Evolutionary conservation across 139 green algal genomes (phyloP), one percentile per base, ranked within the genome.

Genomic region (Dunaliella primolecta): DNA sequence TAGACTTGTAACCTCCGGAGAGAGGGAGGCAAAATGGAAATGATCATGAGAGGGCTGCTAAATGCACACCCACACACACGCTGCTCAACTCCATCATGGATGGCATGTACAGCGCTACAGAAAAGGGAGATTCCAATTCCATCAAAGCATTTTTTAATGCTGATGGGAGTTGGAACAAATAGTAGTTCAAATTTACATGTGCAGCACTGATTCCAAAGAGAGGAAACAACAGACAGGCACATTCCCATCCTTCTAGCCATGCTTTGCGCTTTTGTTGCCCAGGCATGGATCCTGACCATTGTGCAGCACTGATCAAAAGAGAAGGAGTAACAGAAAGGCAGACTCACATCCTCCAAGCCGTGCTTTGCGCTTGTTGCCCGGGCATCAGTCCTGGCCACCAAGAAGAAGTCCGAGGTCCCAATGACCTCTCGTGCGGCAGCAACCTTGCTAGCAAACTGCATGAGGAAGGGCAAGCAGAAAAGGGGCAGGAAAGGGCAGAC

Each of bases 371-470:
- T 93, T 3, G 85, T 89, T 11, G 84, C 87, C 31, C 90, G 85
- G 0, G 91, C 91, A 87, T 94, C 91, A 21, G 94, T 97, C 31
- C 94, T 87, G 0, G 94, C 94, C 34, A 97, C 89, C 29, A 97
- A 87, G 86, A 97, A 97, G 87, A 97, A 97, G 88, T 97, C 94
- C 2, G 84, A 36, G 81, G 93, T 89, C 7, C 92, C 92, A 79
- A 97, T 97, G 23, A 83, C 92, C 57, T 95, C 89, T 15, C 91
- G 83, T 0, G 94, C 94, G 31, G 94, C 94, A 3, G 88, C 86
- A 3, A 96, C 90, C 91, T 95, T 86, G 7, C 33, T 32, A 25
- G 84, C 71, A 82, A 85, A 81, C 77, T 82, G 36, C 36, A 81
- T 25, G 32, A 35, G 57, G 33, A 72, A 31, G 32, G 79, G 23